phyloP scores from a whole-genome alignment of 2,329 filamentous ascomycete species.

The Fusarium oxysporum region DNA sequence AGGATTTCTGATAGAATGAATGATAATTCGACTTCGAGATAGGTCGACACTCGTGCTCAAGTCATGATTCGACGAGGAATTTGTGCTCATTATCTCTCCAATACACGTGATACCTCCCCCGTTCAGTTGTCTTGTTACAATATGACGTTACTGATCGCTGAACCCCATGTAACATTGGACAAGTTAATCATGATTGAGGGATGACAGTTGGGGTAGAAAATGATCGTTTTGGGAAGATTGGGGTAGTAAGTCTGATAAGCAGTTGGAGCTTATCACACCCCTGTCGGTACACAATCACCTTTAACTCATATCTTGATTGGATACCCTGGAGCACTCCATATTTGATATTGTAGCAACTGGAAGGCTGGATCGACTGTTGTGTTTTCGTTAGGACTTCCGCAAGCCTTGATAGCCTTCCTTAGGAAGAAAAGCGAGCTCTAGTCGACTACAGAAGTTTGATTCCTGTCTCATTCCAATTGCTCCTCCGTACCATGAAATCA shows the following conservation, averaged over 20 bases:
- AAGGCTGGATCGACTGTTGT: background rate
- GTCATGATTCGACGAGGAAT: background rate
- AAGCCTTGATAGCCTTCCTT: background rate
- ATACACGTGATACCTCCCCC: background rate
- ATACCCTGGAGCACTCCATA: background rate
- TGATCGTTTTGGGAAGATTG: background rate
- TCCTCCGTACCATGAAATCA: rapidly evolving
- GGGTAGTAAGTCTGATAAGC: background rate
- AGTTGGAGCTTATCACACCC: background rate
- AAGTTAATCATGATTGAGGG: background rate
- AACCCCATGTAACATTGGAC: background rate
- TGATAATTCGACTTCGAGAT: background rate
- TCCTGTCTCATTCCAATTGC: rapidly evolving
- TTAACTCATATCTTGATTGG: background rate
- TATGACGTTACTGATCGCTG: background rate
- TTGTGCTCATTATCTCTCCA: background rate
- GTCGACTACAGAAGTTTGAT: rapidly evolving
- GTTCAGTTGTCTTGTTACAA: background rate
- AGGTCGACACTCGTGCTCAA: background rate
- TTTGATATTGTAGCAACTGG: too few species aligned
- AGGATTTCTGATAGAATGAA: background rate
- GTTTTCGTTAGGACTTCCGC: background rate
- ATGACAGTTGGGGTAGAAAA: background rate
- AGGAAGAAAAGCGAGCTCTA: rapidly evolving
- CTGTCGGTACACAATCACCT: too few species aligned